A percentile compares a stretch with the other conserved stretches of the same genome.
Evolutionary conservation across 768 basidiomycete genomes (phyloP).

Genomic region (Tricholoma bakamatsutake): DNA sequence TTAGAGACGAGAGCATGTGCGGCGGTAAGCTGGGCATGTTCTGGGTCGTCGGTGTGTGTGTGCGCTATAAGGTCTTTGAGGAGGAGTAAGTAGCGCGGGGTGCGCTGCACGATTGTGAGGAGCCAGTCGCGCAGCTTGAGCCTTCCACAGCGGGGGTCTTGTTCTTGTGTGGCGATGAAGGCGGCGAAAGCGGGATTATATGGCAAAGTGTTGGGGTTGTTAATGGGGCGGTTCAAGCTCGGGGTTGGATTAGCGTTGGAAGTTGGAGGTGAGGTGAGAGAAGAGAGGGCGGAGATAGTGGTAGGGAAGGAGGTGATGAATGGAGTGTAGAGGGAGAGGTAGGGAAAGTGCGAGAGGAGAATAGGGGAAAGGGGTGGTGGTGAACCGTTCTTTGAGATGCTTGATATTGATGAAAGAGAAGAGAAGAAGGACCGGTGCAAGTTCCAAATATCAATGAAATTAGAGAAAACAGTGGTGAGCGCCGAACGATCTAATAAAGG

Average conservation of each 20-base stretch:
- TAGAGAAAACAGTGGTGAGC: conserved; percentile 75
- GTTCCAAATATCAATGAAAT: conserved; percentile 91
- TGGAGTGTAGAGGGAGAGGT: conserved; percentile 80
- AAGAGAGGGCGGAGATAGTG: conserved; percentile 51
- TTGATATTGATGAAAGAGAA: conserved; percentile 36
- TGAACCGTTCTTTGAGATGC: conserved; percentile 5
- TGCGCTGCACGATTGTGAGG: conserved; percentile 81
- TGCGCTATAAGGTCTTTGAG: conserved; percentile 75
- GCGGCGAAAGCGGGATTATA: conserved; percentile 52
- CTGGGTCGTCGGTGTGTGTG: conserved; percentile 60
- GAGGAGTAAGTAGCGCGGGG: conserved; percentile 79
- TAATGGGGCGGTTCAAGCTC: conserved; percentile 21
- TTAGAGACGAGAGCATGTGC: conserved; percentile 68
- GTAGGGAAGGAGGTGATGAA: conserved; percentile 77
- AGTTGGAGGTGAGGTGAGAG: conserved; percentile 40
- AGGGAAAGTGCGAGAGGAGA: conserved; percentile 80
- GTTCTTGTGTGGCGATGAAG: conserved; percentile 62
- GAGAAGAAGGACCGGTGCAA: conserved; percentile 71
- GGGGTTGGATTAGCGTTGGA: conserved; percentile 16
- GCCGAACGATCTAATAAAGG: conserved; percentile 66
- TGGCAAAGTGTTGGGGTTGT: conserved; percentile 11
- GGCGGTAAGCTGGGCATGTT: conserved; percentile 53
- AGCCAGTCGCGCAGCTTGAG: conserved; percentile 82
- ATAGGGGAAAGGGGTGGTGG: conserved; percentile 50
- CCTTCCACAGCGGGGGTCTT: conserved; percentile 63